phyloP scores from a whole-genome alignment of 139 green algal genomes.

The Coelastrella sp. region DNA sequence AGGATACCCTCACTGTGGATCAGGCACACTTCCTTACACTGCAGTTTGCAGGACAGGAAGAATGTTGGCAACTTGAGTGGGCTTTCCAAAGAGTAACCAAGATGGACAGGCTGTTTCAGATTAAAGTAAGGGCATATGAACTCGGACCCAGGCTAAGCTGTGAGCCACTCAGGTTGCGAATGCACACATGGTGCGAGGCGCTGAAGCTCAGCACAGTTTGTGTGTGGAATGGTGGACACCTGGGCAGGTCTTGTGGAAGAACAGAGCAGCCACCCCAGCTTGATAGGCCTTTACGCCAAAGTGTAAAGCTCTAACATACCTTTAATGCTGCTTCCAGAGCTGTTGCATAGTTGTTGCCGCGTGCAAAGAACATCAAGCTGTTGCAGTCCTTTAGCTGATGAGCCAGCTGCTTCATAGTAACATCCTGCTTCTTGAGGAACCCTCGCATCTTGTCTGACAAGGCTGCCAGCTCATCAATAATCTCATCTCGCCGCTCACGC shows the following conservation, averaged over 20 bases:
- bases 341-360: slow-evolving; percentile 97
- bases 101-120: no score
- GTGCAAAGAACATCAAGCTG: slow-evolving; percentile 91
- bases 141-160: no score
- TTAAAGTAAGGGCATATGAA: no score
- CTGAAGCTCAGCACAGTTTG: no score
- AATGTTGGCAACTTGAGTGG: no score
- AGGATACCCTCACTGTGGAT: slow-evolving; percentile 98
- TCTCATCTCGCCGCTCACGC: slow-evolving; percentile 74
- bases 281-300: no score
- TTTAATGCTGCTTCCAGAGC: slow-evolving; percentile 95
- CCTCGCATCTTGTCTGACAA: slow-evolving; percentile 67
- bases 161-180: no score
- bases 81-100: no score
- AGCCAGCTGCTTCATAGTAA: slow-evolving; percentile 86
- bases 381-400: slow-evolving; percentile 73
- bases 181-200: no score
- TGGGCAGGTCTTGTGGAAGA: no score
- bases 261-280: no score
- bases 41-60: background rate
- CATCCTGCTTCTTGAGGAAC: slow-evolving; percentile 55
- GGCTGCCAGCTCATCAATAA: slow-evolving; percentile 88
- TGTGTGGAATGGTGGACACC: no score
- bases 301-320: slow-evolving; percentile 52
- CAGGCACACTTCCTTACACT: slow-evolving; percentile 94